phyloP scores from a whole-genome alignment of 1,284 basidiomycete species.

The Xanthoconium separans region DNA sequence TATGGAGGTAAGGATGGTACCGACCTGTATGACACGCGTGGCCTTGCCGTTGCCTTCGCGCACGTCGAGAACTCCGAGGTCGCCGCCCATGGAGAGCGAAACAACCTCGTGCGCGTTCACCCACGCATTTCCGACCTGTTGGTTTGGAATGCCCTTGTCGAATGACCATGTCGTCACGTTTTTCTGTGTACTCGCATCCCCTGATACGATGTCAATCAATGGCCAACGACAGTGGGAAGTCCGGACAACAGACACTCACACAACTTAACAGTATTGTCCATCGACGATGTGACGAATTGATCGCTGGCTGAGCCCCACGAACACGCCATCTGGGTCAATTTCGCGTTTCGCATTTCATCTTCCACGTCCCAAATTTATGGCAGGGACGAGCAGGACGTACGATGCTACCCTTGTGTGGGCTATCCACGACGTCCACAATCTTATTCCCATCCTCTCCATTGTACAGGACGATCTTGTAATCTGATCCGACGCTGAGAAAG shows the following conservation, averaged over 20 bases:
- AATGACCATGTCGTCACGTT: conserved; percentile 68
- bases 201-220: conserved; percentile 35
- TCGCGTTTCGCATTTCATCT: background rate
- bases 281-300: conserved; percentile 78
- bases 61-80: conserved; percentile 80
- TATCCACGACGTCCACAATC: conserved; percentile 62
- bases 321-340: conserved; percentile 60
- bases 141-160: conserved; percentile 66
- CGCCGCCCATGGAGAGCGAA: conserved; percentile 83
- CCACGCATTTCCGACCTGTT: conserved; percentile 91
- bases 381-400: conserved; percentile 45
- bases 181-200: conserved; percentile 78
- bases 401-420: conserved; percentile 71
- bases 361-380: background rate
- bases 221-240: background rate
- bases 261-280: conserved; percentile 85
- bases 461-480: conserved; percentile 88
- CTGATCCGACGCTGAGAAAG: conserved; percentile 91
- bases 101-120: conserved; percentile 68
- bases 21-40: conserved; percentile 58
- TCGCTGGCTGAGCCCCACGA: conserved; percentile 79
- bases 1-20: background rate
- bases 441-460: conserved; percentile 90
- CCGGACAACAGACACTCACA: conserved; percentile 52
- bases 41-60: conserved; percentile 62